Base-by-base conservation (phyloP, 140 eudicot genomes). In the Senecio squalidus region DNA sequence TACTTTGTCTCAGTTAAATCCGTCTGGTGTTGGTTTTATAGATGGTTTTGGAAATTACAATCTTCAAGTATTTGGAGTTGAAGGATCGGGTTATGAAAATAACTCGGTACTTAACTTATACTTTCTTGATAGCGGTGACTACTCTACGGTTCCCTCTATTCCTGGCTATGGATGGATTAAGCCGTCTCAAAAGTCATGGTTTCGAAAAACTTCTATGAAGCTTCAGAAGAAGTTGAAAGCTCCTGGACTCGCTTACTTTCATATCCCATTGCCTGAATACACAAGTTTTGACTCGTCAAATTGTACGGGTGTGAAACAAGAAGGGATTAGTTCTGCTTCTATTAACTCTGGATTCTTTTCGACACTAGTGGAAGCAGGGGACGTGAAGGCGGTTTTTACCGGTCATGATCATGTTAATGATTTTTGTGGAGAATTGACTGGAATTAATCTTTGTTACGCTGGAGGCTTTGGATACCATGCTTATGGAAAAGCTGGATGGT, bases 311-410 rank as follows among this genome's bases (percentile, higher is more conserved):
- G 49, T 43, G 9, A 43, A 5, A 6, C 49, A 15, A 43, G 49
- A 43, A 15, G 49, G 49, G 49, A 43, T 43, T 43, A 43, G 49
- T 16, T 43, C 49, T 43, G 49, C 49, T 43, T 43, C 49, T 43
- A 13, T 43, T 14, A 43, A 43, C 9, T 43, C 49, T 6, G 49
- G 49, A 5, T 43, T 43, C 21, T 43, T 43, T 43, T 13, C 49
- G 3, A 43, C 49, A 13, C n/a, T 43, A 16, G 49, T 43, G 18
- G 49, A 43, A 43, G 20, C 18, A 43, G 49, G 21, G 49, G 49
- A 43, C 5, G 49, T 43, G 8, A 43, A 43, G 23, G 49, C 49
- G 18, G 49, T 43, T 43, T 43, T 43, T 16, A 43, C 49, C 14
- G 43, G 43, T 36, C 43, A 36, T 36, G 43, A 36, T 36, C 43